phyloP scores from a whole-genome alignment of 257 asterid genomes.

The Datura wrightii region DNA sequence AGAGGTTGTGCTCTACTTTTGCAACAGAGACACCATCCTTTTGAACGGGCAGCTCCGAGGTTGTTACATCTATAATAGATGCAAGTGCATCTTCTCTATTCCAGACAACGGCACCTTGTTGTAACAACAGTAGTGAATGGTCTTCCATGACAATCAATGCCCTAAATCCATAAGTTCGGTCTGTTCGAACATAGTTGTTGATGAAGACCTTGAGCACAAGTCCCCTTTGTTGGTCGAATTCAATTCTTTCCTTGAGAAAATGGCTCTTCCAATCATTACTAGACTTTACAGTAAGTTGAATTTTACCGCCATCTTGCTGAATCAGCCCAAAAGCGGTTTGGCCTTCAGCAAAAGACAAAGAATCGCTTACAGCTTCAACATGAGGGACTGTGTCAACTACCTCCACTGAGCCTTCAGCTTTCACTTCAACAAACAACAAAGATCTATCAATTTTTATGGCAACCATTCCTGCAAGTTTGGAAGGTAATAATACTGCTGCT shows the following conservation, averaged over 20 bases:
- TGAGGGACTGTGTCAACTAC: constrained; percentile 59
- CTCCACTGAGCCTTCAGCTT: constrained; percentile 58
- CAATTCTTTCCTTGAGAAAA: constrained; percentile 69
- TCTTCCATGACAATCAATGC: constrained; percentile 97
- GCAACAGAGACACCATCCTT: constrained; percentile 95
- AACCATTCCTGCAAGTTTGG: constrained; percentile 72
- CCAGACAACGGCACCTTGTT: constrained; percentile 96
- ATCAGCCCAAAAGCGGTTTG: constrained; percentile 74
- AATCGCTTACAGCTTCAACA: constrained; percentile 71
- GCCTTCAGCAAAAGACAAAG: constrained; percentile 66
- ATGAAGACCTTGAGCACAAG: constrained; percentile 76
- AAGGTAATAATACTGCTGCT: constrained; percentile 63
- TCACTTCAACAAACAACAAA: constrained; percentile 57
- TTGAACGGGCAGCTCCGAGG: constrained; percentile 87
- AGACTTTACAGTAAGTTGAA: constrained; percentile 72
- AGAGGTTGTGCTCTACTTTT: constrained; percentile 89
- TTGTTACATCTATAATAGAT: constrained; percentile 83
- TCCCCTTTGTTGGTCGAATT: constrained; percentile 79
- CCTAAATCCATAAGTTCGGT: constrained; percentile 92
- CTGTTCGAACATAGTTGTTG: constrained; percentile 81
- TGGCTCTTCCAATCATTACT: constrained; percentile 64
- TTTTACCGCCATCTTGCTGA: constrained; percentile 62
- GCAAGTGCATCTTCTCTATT: constrained; percentile 96
- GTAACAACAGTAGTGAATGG: constrained; percentile 79
- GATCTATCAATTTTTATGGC: constrained; percentile 50